phyloP scores from a whole-genome alignment of 148 eudicot genomes.

The Cornus kousa region DNA sequence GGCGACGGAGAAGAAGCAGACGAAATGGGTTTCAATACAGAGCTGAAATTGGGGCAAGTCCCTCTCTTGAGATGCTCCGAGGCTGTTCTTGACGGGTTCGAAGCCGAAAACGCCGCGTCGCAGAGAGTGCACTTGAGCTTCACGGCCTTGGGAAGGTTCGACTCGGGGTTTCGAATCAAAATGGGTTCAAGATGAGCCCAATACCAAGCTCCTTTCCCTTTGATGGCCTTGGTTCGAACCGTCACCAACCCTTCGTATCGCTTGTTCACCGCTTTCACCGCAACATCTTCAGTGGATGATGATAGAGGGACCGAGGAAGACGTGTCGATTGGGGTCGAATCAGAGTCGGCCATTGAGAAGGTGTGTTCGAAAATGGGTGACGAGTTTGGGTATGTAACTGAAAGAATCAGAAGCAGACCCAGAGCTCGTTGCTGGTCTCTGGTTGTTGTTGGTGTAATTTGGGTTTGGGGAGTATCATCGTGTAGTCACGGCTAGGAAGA shows the following conservation, averaged over 20 bases:
- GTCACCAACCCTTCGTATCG: conserved; percentile 18
- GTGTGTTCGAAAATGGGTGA: neutral
- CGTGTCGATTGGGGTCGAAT: conserved; percentile 12
- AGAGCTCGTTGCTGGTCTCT: neutral
- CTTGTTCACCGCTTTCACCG: conserved; percentile 17
- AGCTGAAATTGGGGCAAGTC: conserved; percentile 20
- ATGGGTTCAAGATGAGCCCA: conserved; percentile 23
- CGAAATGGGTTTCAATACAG: conserved; percentile 7
- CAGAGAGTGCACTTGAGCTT: conserved; percentile 16
- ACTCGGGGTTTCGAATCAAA: conserved; percentile 9
- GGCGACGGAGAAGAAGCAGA: neutral
- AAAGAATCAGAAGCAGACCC: neutral
- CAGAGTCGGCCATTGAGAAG: conserved; percentile 22
- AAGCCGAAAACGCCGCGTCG: conserved; percentile 13
- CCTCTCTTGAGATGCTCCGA: conserved; percentile 23
- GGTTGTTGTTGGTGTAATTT: neutral
- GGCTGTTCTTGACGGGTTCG: conserved; percentile 20
- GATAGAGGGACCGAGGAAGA: conserved; percentile 10
- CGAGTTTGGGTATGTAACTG: neutral
- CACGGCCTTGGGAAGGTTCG: conserved; percentile 15
- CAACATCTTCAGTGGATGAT: conserved; percentile 3
- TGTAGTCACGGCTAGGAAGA: neutral
- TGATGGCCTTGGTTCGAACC: conserved; percentile 10
- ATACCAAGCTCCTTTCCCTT: conserved; percentile 25
- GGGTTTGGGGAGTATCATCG: neutral